These are phyloP conservation scores for Coprinellus micaceus DNA, from an alignment of 768 basidiomycete genomes.

Conservation along the genomic window DNA sequence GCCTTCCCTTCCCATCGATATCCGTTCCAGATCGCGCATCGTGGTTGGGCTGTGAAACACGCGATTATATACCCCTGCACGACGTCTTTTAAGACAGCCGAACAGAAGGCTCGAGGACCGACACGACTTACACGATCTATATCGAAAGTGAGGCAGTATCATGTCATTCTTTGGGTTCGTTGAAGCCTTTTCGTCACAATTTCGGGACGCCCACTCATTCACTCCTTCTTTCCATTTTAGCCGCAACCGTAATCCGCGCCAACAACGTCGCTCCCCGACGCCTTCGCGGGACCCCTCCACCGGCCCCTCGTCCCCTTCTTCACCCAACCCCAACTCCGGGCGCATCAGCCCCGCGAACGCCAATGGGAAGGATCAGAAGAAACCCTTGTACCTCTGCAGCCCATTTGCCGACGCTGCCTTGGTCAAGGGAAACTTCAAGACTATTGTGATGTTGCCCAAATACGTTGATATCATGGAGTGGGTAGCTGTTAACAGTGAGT, in stretches of 20 bases:
- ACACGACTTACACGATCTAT: too few species aligned
- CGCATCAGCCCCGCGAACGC: slow-evolving; percentile 20
- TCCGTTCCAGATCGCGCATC: too few species aligned
- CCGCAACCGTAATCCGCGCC: slow-evolving; percentile 8
- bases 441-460: slow-evolving; percentile 91
- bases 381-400: slow-evolving; percentile 74
- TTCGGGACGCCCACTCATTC: too few species aligned
- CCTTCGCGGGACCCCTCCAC: slow-evolving; percentile 4
- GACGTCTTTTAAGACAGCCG: too few species aligned
- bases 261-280: slow-evolving; percentile 6
- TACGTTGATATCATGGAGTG: slow-evolving; percentile 99
- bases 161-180: slow-evolving; percentile 12
- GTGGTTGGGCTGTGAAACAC: too few species aligned
- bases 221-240: too few species aligned
- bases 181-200: too few species aligned
- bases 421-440: slow-evolving; percentile 97
- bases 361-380: slow-evolving; percentile 25
- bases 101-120: too few species aligned
- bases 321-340: neutral
- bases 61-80: too few species aligned
- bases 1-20: neutral
- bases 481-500: slow-evolving; percentile 76
- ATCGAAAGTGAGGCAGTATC: too few species aligned
- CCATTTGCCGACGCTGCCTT: slow-evolving; percentile 97
- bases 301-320: slow-evolving; percentile 3